Percentiles rank a stretch among this genome's conserved stretches.
Evolutionary conservation across 208 protist species (phyloP).

Genomic region (Crithidia sp.): DNA sequence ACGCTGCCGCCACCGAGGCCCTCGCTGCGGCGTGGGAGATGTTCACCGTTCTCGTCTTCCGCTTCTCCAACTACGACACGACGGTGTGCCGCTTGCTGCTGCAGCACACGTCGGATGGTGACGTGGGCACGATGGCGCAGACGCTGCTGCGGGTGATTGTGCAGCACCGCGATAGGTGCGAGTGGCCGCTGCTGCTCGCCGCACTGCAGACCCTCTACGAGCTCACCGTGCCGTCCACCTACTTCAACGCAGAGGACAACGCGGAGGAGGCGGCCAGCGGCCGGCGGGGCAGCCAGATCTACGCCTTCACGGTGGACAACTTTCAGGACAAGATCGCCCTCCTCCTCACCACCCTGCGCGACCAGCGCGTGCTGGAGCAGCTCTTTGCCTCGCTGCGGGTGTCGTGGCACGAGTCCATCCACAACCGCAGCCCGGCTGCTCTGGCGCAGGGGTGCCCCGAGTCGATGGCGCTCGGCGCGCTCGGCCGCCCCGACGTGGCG

Average conservation of each 20-base stretch:
- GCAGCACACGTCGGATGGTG: slow-evolving; percentile 66
- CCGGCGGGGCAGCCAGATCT: slow-evolving; percentile 58
- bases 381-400: slow-evolving; percentile 54
- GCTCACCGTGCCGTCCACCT: slow-evolving; percentile 76
- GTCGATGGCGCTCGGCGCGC: slow-evolving; percentile 39
- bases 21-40: slow-evolving; percentile 62
- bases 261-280: neutral
- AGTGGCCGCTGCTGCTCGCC: slow-evolving; percentile 80
- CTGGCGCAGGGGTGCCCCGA: slow-evolving; percentile 34
- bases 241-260: slow-evolving; percentile 60
- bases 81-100: slow-evolving; percentile 67
- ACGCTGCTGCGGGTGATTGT: slow-evolving; percentile 59
- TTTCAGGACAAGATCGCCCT: slow-evolving; percentile 51
- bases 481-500: slow-evolving; percentile 39
- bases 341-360: slow-evolving; percentile 37
- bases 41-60: slow-evolving; percentile 80
- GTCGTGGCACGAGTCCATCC: slow-evolving; percentile 35
- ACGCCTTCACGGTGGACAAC: slow-evolving; percentile 66
- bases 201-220: slow-evolving; percentile 83
- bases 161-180: slow-evolving; percentile 43
- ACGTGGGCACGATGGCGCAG: slow-evolving; percentile 42
- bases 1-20: slow-evolving; percentile 17
- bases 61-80: slow-evolving; percentile 75
- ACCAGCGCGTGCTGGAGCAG: slow-evolving; percentile 58
- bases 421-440: slow-evolving; percentile 39